Evolutionary conservation across 2,329 filamentous ascomycete genomes (phyloP), one percentile per base, ranked within the genome.

Genomic region (Pezizomycotina sp.): DNA sequence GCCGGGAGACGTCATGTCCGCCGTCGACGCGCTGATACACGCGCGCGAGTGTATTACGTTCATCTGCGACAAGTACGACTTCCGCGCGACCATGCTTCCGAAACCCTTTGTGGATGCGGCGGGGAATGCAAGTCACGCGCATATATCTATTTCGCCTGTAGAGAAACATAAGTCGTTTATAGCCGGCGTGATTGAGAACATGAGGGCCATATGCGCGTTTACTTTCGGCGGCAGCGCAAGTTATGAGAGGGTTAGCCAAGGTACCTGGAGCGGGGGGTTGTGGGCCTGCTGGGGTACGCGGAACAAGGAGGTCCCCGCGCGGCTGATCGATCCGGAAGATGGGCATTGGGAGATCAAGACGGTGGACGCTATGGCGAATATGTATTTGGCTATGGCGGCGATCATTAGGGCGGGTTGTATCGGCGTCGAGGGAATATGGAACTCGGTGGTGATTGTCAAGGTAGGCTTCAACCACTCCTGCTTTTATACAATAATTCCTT

Each of bases 241-340:
- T 54, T 89, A 89, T 55, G 67, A 68, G 22, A 68, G 80, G 4
- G 63, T 79, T 7, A 56, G 59, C 1, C 73, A 82, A 34, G 68
- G 78, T n/a, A 62, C 61, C 40, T 89, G 79, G 80, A 68, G 77
- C 0, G 78, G 78, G n/a, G 78, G 78, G 0, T 68, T 72, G 5
- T 84, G 75, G 73, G 68, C 84, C 0, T 61, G 74, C 0, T 91
- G 79, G 80, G 81, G 81, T 8, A 77, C 71, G 4, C 74, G 89
- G 57, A 89, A 89, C 55, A 71, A 77, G 12, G 78, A 86, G 59
- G 64, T 71, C 4, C 75, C 80, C 1, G 60, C 91, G 6, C 68
- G 80, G 8, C 74, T 76, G 53, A 66, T 82, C 30, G 60, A 61
- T 3, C 59, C 55, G 2, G 36, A 40, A 14, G 44, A 49, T 18